A percentile compares a stretch with the other conserved stretches of the same genome.
phyloP scores from a whole-genome alignment of 73 alveolate genomes.

The Symbiodinium natans region DNA sequence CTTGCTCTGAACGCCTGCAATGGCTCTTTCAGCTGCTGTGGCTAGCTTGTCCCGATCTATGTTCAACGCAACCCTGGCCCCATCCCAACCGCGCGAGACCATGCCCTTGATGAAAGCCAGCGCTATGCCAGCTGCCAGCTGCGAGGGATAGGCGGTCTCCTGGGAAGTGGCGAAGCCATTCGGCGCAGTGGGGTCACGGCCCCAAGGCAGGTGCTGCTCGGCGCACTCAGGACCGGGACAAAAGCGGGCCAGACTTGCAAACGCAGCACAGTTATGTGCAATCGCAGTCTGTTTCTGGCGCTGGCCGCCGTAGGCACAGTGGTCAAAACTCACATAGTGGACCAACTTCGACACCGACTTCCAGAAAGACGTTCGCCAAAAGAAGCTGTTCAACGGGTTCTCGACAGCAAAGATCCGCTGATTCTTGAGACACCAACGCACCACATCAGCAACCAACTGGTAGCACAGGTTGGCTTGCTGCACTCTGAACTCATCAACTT shows the following conservation, averaged over 20 bases:
- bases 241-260: background rate
- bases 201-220: background rate
- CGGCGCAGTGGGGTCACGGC: background rate
- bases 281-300: background rate
- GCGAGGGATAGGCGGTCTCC: slow-evolving; percentile 32
- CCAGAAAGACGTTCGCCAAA: background rate
- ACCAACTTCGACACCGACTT: background rate
- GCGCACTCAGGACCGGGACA: background rate
- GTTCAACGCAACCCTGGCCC: background rate
- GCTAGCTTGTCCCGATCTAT: background rate
- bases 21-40: background rate
- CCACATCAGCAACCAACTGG: background rate
- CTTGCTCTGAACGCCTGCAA: background rate
- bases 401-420: background rate
- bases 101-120: background rate
- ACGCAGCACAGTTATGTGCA: background rate
- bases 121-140: background rate
- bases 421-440: background rate
- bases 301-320: background rate
- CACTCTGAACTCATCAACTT: background rate
- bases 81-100: background rate
- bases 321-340: background rate
- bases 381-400: background rate
- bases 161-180: background rate
- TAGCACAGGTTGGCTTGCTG: background rate